Evolutionary conservation across 176 grass and related monocot genomes (phyloP).

Genomic region (Rhynchospora pubera): DNA sequence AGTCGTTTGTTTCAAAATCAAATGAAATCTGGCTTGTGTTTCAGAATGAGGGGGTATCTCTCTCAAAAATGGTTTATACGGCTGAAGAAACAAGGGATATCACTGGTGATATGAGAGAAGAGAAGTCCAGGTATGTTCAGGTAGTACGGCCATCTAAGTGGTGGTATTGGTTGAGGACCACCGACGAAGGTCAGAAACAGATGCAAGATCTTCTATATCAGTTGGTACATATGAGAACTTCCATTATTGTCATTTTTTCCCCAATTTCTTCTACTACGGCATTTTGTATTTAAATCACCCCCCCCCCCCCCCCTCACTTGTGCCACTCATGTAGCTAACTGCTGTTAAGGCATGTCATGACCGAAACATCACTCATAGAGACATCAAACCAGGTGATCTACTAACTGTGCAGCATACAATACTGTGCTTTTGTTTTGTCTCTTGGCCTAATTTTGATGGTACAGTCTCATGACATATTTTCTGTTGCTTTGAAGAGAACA

Average conservation of each 20-base stretch:
- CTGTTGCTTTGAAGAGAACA: conserved; percentile 64
- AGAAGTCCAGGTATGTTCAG: conserved; percentile 58
- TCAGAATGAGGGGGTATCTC: conserved; percentile 68
- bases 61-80: conserved; percentile 88
- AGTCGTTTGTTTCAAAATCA: conserved; percentile 94
- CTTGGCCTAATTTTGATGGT: not conserved
- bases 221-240: conserved; percentile 42
- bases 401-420: not conserved
- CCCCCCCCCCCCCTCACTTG: not conserved
- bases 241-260: conserved; percentile 10
- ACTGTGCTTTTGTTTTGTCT: not conserved
- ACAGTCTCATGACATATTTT: conserved; percentile 34
- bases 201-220: conserved; percentile 93
- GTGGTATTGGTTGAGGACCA: conserved; percentile 95
- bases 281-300: not conserved
- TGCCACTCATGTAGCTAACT: conserved; percentile 39
- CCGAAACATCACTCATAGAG: conserved; percentile 88
- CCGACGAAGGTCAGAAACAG: conserved; percentile 67
- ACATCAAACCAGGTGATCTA: conserved; percentile 91
- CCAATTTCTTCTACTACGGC: not conserved
- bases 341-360: conserved; percentile 89
- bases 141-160: conserved; percentile 75
- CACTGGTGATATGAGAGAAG: conserved; percentile 41
- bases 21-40: conserved; percentile 97
- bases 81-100: conserved; percentile 74